Percentiles rank a stretch among this genome's conserved stretches.
These are phyloP conservation scores for Alternaria infectoria DNA, from an alignment of 2,329 filamentous ascomycete genomes.

Conservation along the genomic window DNA sequence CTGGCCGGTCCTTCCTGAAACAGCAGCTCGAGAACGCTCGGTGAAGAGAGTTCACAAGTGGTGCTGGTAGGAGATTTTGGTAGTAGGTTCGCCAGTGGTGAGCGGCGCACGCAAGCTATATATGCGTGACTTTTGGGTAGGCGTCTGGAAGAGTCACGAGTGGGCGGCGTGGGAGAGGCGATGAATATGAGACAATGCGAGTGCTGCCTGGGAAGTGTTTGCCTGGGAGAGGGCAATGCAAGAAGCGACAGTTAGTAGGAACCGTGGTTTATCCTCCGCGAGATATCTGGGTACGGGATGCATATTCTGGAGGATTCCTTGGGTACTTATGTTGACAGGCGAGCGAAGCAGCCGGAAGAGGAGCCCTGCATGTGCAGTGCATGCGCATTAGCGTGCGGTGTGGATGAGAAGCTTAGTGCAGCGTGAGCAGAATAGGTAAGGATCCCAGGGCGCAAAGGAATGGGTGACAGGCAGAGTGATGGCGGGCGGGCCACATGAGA, in stretches of 20 bases:
- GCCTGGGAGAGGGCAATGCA: conserved; percentile 29
- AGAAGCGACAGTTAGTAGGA: conserved; percentile 21
- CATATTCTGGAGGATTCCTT: conserved; percentile 28
- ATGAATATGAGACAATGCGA: conserved; percentile 34
- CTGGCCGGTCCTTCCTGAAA: conserved; percentile 38
- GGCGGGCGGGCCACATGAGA: conserved; percentile 33
- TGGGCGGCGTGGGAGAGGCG: conserved; percentile 36
- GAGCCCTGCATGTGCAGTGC: conserved; percentile 28
- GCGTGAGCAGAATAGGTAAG: conserved; percentile 36
- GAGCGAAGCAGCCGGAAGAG: conserved; percentile 14
- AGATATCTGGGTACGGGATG: conserved; percentile 26
- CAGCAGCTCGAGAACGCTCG: conserved; percentile 26
- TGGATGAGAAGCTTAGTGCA: conserved; percentile 46
- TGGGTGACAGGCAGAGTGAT: conserved; percentile 42
- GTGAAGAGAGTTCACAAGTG: conserved; percentile 21
- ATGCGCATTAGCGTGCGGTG: conserved; percentile 43
- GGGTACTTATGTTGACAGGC: conserved; percentile 40
- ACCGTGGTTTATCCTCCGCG: conserved; percentile 27
- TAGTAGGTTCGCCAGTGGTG: conserved; percentile 27
- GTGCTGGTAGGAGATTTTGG: conserved; percentile 15
- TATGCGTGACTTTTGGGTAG: conserved; percentile 42
- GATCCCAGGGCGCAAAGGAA: conserved; percentile 37
- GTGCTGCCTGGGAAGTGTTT: conserved; percentile 38
- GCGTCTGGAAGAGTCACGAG: conserved; percentile 34
- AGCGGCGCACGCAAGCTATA: conserved; percentile 23